Evolutionary conservation across 2,329 filamentous ascomycete species (phyloP).

Genomic region (Arthrinium puccinioides): DNA sequence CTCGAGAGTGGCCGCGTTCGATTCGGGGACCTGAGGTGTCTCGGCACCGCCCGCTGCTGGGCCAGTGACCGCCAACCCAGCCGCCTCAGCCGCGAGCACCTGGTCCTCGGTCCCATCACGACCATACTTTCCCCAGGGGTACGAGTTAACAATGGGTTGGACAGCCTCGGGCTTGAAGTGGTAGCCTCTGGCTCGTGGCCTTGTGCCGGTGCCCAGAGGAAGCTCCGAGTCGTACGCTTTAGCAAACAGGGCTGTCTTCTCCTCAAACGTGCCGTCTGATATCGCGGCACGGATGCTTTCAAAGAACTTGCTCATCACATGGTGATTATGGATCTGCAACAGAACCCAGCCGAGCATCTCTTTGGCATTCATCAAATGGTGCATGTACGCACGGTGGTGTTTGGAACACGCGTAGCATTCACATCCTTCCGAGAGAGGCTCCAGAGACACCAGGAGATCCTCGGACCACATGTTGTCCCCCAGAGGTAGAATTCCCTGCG

Average conservation of each 20-base stretch:
- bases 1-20: slow-evolving; percentile 40
- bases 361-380: slow-evolving; percentile 80
- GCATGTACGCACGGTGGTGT: slow-evolving; percentile 81
- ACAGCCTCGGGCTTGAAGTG: slow-evolving; percentile 67
- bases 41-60: slow-evolving; percentile 33
- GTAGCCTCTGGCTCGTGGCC: slow-evolving; percentile 76
- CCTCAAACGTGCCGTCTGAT: slow-evolving; percentile 56
- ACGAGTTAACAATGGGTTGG: slow-evolving; percentile 60
- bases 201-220: slow-evolving; percentile 66
- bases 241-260: slow-evolving; percentile 33
- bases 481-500: slow-evolving; percentile 38
- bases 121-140: slow-evolving; percentile 56
- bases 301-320: slow-evolving; percentile 68
- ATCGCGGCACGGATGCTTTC: slow-evolving; percentile 60
- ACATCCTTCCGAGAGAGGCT: slow-evolving; percentile 58
- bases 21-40: slow-evolving; percentile 40
- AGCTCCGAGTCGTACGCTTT: slow-evolving; percentile 60
- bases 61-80: slow-evolving; percentile 26
- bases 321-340: slow-evolving; percentile 86
- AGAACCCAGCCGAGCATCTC: slow-evolving; percentile 97
- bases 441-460: slow-evolving; percentile 52
- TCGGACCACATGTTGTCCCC: slow-evolving; percentile 73
- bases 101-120: slow-evolving; percentile 13
- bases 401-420: slow-evolving; percentile 74
- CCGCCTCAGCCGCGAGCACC: slow-evolving; percentile 37